phyloP scores from a whole-genome alignment of 2,329 filamentous ascomycete genomes.

The Colletotrichum orchidophilum region DNA sequence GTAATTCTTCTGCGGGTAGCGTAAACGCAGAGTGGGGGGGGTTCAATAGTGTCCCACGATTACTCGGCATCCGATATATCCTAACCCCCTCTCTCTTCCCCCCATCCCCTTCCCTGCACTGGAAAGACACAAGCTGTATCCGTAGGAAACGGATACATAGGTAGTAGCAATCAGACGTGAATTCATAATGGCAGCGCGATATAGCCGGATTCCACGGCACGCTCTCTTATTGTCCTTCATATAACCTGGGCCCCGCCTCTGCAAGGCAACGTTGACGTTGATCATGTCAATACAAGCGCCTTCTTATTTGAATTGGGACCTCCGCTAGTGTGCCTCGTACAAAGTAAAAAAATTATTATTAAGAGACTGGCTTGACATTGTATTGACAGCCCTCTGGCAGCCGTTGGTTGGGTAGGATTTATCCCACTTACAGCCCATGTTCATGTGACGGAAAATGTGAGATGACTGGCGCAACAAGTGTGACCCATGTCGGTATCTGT shows the following conservation, averaged over 20 bases:
- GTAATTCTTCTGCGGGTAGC: not conserved
- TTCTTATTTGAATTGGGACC: not conserved
- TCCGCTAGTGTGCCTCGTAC: not conserved
- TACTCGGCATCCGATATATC: constrained; percentile 12
- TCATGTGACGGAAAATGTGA: not conserved
- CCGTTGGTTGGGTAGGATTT: not conserved
- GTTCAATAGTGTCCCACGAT: constrained; percentile 1
- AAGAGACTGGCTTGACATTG: not conserved
- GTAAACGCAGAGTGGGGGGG: not conserved
- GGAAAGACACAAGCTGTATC: not conserved
- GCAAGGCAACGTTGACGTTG: not conserved
- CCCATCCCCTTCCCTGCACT: constrained; percentile 5
- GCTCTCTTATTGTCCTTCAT: constrained; percentile 5
- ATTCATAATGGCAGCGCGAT: constrained; percentile 1
- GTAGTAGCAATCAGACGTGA: not conserved
- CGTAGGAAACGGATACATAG: too few relatives aligned
- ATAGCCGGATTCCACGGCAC: constrained; percentile 2
- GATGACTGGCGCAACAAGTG: not conserved
- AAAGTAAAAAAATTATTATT: not conserved
- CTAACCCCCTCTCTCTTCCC: not conserved
- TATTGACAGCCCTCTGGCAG: not conserved
- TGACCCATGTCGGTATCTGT: constrained; percentile 16
- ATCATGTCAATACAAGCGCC: not conserved
- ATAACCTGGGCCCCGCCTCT: constrained; percentile 5
- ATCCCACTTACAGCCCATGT: not conserved